Evolutionary conservation across 2,329 filamentous ascomycete genomes (phyloP).

Genomic region (Cordyceps cicadae): DNA sequence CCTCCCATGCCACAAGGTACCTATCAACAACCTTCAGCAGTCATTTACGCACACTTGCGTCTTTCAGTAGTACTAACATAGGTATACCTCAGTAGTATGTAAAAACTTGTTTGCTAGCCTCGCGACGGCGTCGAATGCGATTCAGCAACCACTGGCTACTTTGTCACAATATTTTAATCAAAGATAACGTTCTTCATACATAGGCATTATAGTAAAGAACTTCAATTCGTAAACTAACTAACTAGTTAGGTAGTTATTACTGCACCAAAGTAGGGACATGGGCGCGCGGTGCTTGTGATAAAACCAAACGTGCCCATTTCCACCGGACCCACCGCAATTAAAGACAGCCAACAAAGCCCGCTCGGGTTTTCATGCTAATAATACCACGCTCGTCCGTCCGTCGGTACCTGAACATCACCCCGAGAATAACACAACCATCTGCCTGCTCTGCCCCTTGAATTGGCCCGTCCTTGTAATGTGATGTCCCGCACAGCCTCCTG

Average conservation of each 20-base stretch:
- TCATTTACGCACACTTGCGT: too few relatives aligned
- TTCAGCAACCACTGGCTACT: neutral
- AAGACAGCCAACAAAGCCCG: neutral
- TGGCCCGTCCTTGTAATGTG: neutral
- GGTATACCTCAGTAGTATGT: too few relatives aligned
- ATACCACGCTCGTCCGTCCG: neutral
- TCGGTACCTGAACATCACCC: neutral
- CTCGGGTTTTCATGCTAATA: conserved; percentile 2
- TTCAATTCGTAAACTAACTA: too few relatives aligned
- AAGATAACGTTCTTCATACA: too few relatives aligned
- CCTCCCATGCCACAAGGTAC: neutral
- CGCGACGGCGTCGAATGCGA: neutral
- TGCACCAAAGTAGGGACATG: too few relatives aligned
- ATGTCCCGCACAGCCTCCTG: neutral
- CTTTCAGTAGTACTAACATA: too few relatives aligned
- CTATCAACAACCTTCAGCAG: neutral
- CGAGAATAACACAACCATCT: neutral
- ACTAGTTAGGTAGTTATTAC: too few relatives aligned
- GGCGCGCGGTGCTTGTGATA: neutral
- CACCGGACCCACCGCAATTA: conserved; percentile 10
- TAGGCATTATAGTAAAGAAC: too few relatives aligned
- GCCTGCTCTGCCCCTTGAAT: neutral
- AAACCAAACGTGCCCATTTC: neutral
- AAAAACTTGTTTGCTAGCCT: neutral
- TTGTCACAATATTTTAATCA: too few relatives aligned